These are phyloP conservation scores for Aspergillus homomorphus DNA, from an alignment of 495 filamentous ascomycete genomes.

Conservation along the genomic window DNA sequence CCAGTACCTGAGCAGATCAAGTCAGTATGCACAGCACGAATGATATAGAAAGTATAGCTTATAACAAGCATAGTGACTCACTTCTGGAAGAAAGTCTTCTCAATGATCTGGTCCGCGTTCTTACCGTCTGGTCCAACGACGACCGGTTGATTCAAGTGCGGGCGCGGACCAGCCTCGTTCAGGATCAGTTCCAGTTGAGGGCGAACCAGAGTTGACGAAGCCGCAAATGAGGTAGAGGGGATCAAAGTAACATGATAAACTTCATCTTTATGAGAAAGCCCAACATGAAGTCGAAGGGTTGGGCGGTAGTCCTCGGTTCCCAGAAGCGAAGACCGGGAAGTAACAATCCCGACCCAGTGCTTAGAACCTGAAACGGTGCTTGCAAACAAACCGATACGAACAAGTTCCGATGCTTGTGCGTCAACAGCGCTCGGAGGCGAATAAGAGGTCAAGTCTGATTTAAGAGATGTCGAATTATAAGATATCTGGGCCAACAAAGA, in stretches of 20 bases:
- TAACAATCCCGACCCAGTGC: conserved; percentile 43
- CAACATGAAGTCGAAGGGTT: conserved; percentile 37
- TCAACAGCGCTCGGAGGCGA: conserved; percentile 23
- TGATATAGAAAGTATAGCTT: not conserved
- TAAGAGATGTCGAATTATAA: conserved; percentile 34
- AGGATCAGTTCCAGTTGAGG: conserved; percentile 29
- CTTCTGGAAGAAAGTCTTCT: conserved; percentile 49
- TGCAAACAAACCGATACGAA: conserved; percentile 40
- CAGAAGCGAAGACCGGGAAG: conserved; percentile 29
- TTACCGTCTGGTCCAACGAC: conserved; percentile 39
- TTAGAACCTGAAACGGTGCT: conserved; percentile 25
- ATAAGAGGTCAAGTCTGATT: conserved; percentile 35
- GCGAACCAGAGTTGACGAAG: conserved; percentile 7
- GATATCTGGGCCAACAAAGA: conserved; percentile 41
- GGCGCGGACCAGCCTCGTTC: conserved; percentile 30
- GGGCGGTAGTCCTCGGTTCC: conserved; percentile 21
- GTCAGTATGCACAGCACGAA: conserved; percentile 9
- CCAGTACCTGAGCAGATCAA: conserved; percentile 36
- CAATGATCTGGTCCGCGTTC: conserved; percentile 32
- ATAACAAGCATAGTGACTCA: conserved; percentile 24
- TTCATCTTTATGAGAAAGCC: conserved; percentile 32
- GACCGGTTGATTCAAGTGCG: conserved; percentile 43
- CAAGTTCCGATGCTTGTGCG: conserved; percentile 15
- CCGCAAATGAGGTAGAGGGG: conserved; percentile 5
- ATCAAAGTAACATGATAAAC: conserved; percentile 37